Conservation (phyloP, 75 land plant species). For the Pinus tabuliformis region DNA sequence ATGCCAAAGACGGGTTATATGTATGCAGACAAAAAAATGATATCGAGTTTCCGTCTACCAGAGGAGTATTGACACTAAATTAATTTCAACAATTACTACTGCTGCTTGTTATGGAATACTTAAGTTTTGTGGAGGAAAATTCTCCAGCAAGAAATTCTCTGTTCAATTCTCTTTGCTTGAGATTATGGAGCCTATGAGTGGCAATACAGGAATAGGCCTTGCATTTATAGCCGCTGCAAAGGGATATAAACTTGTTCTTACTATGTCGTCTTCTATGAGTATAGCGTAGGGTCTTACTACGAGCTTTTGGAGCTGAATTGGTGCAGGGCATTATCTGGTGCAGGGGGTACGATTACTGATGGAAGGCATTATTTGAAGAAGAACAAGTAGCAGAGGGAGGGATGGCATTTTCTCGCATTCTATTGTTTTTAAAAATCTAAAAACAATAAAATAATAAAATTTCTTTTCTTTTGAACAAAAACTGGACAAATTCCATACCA, state of each 20-base stretch:
- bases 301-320: conserved; percentile 93
- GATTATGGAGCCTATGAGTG: conserved; percentile 84
- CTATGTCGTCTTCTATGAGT: conserved; percentile 98
- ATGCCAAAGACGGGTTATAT: conserved; percentile 89
- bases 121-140: neutral
- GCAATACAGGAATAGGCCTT: conserved; percentile 91
- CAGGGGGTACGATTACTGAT: too few relatives aligned
- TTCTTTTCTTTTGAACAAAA: too few relatives aligned
- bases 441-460: too few relatives aligned
- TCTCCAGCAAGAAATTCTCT: neutral
- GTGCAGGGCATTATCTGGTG: conserved; percentile 2
- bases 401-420: too few relatives aligned
- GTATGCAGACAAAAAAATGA: conserved; percentile 66
- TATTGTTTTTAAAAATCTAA: too few relatives aligned
- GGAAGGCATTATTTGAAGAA: too few relatives aligned
- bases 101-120: neutral
- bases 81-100: neutral
- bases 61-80: conserved; percentile 36
- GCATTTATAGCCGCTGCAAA: conserved; percentile 97
- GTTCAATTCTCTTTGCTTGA: neutral
- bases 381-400: too few relatives aligned
- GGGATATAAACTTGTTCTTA: conserved; percentile 81
- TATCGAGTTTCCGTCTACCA: conserved; percentile 70
- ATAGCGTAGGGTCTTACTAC: conserved; percentile 76
- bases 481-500: too few relatives aligned